Conservation (phyloP, 192 early-diverging fungal species). For the Spinellus fusiger region DNA sequence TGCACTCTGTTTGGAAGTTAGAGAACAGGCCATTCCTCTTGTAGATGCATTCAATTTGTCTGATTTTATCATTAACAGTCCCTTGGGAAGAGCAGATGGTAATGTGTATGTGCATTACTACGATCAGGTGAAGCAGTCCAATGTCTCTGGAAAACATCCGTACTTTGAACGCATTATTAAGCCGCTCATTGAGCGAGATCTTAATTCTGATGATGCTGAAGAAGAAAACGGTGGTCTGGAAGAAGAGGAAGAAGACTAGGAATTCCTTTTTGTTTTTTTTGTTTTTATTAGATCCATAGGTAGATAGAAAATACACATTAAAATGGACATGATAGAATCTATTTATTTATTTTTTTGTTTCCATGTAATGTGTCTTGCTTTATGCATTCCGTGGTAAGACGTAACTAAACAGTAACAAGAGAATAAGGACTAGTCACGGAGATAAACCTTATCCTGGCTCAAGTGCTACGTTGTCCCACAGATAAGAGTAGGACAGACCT, state of each 20-base stretch:
- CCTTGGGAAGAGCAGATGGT: slow-evolving; percentile 81
- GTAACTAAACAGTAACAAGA: too few species aligned
- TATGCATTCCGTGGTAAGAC: too few species aligned
- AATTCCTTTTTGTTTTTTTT: too few species aligned
- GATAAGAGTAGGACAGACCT: too few species aligned
- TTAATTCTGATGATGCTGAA: slow-evolving; percentile 41
- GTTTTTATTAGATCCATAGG: too few species aligned
- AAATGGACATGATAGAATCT: too few species aligned
- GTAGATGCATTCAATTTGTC: slow-evolving; percentile 86
- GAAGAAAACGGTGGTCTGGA: slow-evolving; percentile 40
- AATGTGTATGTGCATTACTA: slow-evolving; percentile 86
- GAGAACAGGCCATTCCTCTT: slow-evolving; percentile 75
- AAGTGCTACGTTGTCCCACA: too few species aligned
- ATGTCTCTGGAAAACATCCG: slow-evolving; percentile 60
- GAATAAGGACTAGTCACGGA: too few species aligned
- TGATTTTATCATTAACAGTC: slow-evolving; percentile 87
- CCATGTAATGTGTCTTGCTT: too few species aligned
- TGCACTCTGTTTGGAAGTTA: slow-evolving; percentile 58
- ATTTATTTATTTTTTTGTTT: too few species aligned
- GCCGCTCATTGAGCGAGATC: slow-evolving; percentile 63
- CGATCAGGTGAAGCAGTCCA: slow-evolving; percentile 70
- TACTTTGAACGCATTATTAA: slow-evolving; percentile 79
- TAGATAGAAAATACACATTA: too few species aligned
- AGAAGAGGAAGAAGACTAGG: slow-evolving; percentile 20
- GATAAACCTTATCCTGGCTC: too few species aligned